Percentiles rank a stretch among this genome's conserved stretches.
phyloP scores from a whole-genome alignment of 1,139 yeast genomes.

The Geotrichum phurueaensis region DNA sequence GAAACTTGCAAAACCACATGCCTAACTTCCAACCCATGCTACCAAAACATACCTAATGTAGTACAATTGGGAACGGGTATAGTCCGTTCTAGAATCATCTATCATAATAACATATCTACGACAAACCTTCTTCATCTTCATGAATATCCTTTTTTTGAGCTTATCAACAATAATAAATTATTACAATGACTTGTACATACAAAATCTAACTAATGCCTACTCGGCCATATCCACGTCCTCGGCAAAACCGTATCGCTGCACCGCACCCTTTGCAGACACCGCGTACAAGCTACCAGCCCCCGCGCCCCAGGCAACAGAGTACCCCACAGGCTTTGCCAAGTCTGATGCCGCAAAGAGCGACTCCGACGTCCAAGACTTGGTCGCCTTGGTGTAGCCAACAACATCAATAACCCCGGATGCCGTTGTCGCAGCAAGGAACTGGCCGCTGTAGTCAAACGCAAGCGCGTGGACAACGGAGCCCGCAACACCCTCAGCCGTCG shows the following conservation, averaged over 20 bases:
- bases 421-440: constrained; percentile 30
- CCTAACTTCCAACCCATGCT: too few relatives aligned
- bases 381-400: constrained; percentile 21
- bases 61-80: too few relatives aligned
- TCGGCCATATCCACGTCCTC: constrained; percentile 12
- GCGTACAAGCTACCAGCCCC: constrained; percentile 20
- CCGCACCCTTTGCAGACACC: constrained; percentile 24
- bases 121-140: too few relatives aligned
- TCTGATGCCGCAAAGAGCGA: constrained; percentile 1
- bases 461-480: constrained; percentile 25
- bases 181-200: neutral
- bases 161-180: neutral
- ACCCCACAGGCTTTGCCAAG: constrained; percentile 16
- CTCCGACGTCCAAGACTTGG: constrained; percentile 20
- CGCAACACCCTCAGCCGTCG: constrained; percentile 10
- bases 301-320: constrained; percentile 23
- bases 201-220: neutral
- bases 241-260: constrained; percentile 6
- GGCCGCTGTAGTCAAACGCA: constrained; percentile 44
- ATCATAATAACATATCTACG: too few relatives aligned
- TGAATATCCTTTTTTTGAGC: neutral
- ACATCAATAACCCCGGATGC: constrained; percentile 21
- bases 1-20: too few relatives aligned
- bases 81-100: too few relatives aligned
- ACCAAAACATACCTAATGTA: too few relatives aligned